A percentile compares a stretch with the other conserved stretches of the same genome.
These are phyloP conservation scores for Russula dissimulans DNA, from an alignment of 768 basidiomycete species.

Conservation along the genomic window DNA sequence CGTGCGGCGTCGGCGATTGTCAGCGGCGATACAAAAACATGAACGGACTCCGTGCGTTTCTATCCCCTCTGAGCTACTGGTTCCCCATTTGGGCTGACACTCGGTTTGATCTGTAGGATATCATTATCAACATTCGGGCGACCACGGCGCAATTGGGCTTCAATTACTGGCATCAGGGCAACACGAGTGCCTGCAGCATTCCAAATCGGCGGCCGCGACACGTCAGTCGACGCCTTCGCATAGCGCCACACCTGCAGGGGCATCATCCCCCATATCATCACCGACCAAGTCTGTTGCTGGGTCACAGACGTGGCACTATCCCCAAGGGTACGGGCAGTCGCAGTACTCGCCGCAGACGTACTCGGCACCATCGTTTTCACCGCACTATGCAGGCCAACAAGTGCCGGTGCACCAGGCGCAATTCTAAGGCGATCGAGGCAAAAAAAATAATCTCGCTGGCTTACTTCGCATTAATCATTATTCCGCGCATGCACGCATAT, in stretches of 20 bases:
- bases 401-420: conserved; percentile 13
- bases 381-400: conserved; percentile 8
- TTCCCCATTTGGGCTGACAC: conserved; percentile 6
- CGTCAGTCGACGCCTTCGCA: conserved; percentile 16
- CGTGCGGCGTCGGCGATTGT: conserved; percentile 83
- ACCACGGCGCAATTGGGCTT: conserved; percentile 86
- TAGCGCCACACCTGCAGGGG: not conserved
- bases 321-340: conserved; percentile 8
- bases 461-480: conserved; percentile 3
- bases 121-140: conserved; percentile 94
- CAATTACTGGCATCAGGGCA: conserved; percentile 71
- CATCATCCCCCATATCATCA: not conserved
- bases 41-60: conserved; percentile 68
- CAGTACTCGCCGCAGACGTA: conserved; percentile 9
- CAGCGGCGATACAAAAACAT: conserved; percentile 94
- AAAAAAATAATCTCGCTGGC: conserved; percentile 4
- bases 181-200: conserved; percentile 43
- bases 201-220: conserved; percentile 14
- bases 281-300: not conserved
- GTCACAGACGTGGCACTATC: conserved; percentile 8
- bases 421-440: not conserved
- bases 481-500: not conserved
- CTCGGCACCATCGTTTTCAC: conserved; percentile 4
- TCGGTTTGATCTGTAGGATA: conserved; percentile 37
- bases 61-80: not conserved